A percentile compares a stretch with the other conserved stretches of the same genome.
Evolutionary conservation across 1,284 basidiomycete genomes (phyloP).

Genomic region (Moesziomyces parantarcticus): DNA sequence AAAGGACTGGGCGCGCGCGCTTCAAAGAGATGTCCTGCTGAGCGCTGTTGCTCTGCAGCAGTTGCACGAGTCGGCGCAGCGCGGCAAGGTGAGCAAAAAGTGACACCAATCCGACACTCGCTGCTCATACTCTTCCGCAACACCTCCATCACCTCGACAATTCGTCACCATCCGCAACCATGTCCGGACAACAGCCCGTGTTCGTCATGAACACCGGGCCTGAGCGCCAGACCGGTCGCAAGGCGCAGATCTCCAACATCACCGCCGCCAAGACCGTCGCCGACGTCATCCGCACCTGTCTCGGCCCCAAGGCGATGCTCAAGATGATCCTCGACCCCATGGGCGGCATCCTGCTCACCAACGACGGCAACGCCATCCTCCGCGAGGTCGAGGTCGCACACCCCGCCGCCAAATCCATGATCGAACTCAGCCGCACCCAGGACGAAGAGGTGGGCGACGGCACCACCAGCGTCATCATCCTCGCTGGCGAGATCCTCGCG

Average conservation of each 20-base stretch:
- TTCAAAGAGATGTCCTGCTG: no score
- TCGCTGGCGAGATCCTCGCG: slow-evolving; percentile 98
- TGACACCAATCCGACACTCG: slow-evolving; percentile 19
- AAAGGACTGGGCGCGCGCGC: background rate
- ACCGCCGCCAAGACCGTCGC: slow-evolving; percentile 98
- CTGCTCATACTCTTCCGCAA: background rate
- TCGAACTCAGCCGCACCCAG: slow-evolving; percentile 94
- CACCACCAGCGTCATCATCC: slow-evolving; percentile 95
- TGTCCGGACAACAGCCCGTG: slow-evolving; percentile 66
- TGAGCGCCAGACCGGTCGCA: slow-evolving; percentile 90
- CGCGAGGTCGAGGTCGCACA: slow-evolving; percentile 98
- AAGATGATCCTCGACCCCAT: slow-evolving; percentile 93
- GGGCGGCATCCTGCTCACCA: slow-evolving; percentile 75
- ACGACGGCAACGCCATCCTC: slow-evolving; percentile 96
- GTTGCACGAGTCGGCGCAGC: background rate
- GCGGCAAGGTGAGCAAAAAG: slow-evolving; percentile 23
- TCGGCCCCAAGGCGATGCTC: slow-evolving; percentile 97
- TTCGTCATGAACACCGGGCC: slow-evolving; percentile 78
- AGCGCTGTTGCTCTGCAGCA: no score
- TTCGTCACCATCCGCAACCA: slow-evolving; percentile 16
- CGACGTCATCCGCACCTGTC: slow-evolving; percentile 97
- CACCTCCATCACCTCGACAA: background rate
- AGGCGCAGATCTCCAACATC: slow-evolving; percentile 97
- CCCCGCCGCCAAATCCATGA: slow-evolving; percentile 99
- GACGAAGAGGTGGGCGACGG: slow-evolving; percentile 99